phyloP scores from a whole-genome alignment of 1,284 basidiomycete genomes.

The Fomitopsis schrenkii region DNA sequence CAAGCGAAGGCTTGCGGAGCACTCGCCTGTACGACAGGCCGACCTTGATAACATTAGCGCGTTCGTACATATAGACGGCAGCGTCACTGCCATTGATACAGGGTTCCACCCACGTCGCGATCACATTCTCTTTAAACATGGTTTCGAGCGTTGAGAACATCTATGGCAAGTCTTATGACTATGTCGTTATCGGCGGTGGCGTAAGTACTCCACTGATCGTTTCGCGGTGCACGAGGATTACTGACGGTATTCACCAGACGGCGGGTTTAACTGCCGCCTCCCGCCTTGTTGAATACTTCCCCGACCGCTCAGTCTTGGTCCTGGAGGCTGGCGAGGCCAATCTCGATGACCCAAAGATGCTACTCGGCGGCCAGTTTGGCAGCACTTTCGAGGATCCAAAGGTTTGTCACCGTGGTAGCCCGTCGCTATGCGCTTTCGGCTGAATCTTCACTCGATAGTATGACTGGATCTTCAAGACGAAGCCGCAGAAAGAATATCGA shows the following conservation, averaged over 20 bases:
- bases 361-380: slow-evolving; percentile 10
- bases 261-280: not conserved
- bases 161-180: not conserved
- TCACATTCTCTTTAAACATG: not conserved
- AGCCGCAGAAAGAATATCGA: slow-evolving; percentile 15
- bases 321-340: slow-evolving; percentile 35
- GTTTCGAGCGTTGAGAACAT: not conserved
- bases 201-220: not conserved
- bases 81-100: not conserved
- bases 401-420: not conserved
- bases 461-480: slow-evolving; percentile 29
- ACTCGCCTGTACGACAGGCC: not conserved
- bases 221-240: not conserved
- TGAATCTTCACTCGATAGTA: slow-evolving; percentile 13
- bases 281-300: not conserved
- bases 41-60: not conserved
- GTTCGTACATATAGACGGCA: not conserved
- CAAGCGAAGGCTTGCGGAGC: not conserved
- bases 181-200: not conserved
- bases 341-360: slow-evolving; percentile 26
- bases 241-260: not conserved
- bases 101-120: not conserved
- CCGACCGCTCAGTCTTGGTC: slow-evolving; percentile 29
- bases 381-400: not conserved
- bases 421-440: slow-evolving; percentile 4